Conservation (phyloP, 1,139 yeast genomes). For the Saccharomyces hybrid region DNA sequence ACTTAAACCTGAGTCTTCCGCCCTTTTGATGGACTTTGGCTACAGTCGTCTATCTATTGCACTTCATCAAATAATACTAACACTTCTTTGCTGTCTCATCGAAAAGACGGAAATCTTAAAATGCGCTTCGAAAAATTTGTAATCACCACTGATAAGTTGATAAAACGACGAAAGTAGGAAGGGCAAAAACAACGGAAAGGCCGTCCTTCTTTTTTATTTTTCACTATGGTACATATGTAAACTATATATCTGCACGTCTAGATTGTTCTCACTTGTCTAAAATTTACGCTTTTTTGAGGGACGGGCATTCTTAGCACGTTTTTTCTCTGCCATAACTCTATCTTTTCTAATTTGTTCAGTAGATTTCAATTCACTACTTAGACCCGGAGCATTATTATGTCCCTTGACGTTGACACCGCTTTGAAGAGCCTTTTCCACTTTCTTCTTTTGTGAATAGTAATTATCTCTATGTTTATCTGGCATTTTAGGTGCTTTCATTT, state of each 20-base stretch:
- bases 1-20: too few species aligned
- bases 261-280: constrained; percentile 10
- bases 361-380: constrained; percentile 56
- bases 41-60: neutral
- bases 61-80: neutral
- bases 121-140: neutral
- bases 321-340: constrained; percentile 61
- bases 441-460: constrained; percentile 73
- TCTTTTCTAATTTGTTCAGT: constrained; percentile 74
- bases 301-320: constrained; percentile 80
- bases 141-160: neutral
- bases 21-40: neutral
- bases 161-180: too few species aligned
- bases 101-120: neutral
- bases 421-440: constrained; percentile 73
- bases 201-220: neutral
- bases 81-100: neutral
- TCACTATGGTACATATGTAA: constrained; percentile 2
- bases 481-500: constrained; percentile 70
- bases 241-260: neutral
- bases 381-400: constrained; percentile 39
- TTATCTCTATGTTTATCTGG: constrained; percentile 90
- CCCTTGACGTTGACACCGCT: constrained; percentile 74
- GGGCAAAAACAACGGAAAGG: neutral
- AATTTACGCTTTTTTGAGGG: constrained; percentile 44